These are phyloP conservation scores for Botrytis squamosa DNA, from an alignment of 2,329 filamentous ascomycete genomes.

Conservation along the genomic window DNA sequence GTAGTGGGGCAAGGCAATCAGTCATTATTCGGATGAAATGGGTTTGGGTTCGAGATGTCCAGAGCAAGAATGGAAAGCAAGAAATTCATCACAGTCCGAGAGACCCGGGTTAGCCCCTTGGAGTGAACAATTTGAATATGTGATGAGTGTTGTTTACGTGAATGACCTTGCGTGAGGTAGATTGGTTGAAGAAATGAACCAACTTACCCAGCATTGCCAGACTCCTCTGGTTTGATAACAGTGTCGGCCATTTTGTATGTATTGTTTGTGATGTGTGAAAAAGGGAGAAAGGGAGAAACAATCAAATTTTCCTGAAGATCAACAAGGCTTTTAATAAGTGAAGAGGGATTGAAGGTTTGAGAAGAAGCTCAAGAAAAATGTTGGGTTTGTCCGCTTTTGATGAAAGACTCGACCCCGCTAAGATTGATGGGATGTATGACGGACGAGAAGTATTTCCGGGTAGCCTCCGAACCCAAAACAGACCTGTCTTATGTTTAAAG, in stretches of 20 bases:
- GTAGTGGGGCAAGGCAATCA: constrained; percentile 32
- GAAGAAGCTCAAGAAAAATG: constrained; percentile 19
- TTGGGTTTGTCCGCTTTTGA: constrained; percentile 13
- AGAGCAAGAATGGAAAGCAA: background rate
- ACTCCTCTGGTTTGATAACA: constrained; percentile 50
- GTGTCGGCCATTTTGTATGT: constrained; percentile 48
- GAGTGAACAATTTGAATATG: constrained; percentile 17
- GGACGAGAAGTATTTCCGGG: constrained; percentile 18
- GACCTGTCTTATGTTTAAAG: background rate
- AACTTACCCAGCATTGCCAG: constrained; percentile 52
- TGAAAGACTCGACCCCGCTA: constrained; percentile 18
- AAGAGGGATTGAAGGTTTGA: constrained; percentile 26
- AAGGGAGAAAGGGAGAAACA: background rate
- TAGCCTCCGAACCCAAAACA: constrained; percentile 10
- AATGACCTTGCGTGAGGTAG: constrained; percentile 33
- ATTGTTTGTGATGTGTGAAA: background rate
- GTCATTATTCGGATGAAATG: constrained; percentile 41
- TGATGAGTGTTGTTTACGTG: constrained; percentile 23
- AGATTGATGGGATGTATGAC: constrained; percentile 13
- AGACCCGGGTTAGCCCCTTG: constrained; percentile 10
- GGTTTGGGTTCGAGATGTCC: background rate
- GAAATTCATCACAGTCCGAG: constrained; percentile 23
- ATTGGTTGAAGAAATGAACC: constrained; percentile 25
- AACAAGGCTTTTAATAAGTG: constrained; percentile 16
- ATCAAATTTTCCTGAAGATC: constrained; percentile 23